These are phyloP conservation scores for Colletotrichum tamarilloi DNA, from an alignment of 2,329 filamentous ascomycete species.

Conservation along the genomic window DNA sequence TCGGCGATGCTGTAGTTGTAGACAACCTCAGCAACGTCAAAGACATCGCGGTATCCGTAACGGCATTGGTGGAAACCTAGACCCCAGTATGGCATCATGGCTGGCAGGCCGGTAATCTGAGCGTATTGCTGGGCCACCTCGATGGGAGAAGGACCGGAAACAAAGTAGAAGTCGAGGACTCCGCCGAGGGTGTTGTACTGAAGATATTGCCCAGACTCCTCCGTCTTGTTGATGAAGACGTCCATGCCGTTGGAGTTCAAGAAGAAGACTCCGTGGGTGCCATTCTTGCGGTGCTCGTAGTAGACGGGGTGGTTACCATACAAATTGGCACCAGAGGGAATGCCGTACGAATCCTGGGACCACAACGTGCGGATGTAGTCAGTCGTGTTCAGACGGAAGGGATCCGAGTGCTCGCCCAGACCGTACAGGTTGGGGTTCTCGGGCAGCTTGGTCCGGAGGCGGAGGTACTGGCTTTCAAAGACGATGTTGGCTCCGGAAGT, in stretches of 20 bases:
- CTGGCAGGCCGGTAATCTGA: constrained; percentile 64
- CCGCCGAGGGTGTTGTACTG: constrained; percentile 86
- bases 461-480: constrained; percentile 83
- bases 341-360: constrained; percentile 73
- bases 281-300: constrained; percentile 72
- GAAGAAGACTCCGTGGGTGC: constrained; percentile 75
- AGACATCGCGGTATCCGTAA: constrained; percentile 74
- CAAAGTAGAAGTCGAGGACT: constrained; percentile 77
- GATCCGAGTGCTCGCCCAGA: constrained; percentile 80
- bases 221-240: constrained; percentile 75
- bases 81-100: constrained; percentile 74
- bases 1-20: constrained; percentile 73
- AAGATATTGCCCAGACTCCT: constrained; percentile 71
- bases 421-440: constrained; percentile 79
- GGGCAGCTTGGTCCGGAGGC: constrained; percentile 77
- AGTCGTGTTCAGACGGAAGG: constrained; percentile 74
- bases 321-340: constrained; percentile 72
- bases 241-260: constrained; percentile 83
- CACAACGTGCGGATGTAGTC: constrained; percentile 78
- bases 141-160: constrained; percentile 68
- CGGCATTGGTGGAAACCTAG: constrained; percentile 72
- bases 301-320: constrained; percentile 83
- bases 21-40: constrained; percentile 73
- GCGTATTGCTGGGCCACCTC: constrained; percentile 71
- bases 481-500: constrained; percentile 74